Evolutionary conservation across 2,329 filamentous ascomycete genomes (phyloP).

Genomic region (Emmonsia crescens): DNA sequence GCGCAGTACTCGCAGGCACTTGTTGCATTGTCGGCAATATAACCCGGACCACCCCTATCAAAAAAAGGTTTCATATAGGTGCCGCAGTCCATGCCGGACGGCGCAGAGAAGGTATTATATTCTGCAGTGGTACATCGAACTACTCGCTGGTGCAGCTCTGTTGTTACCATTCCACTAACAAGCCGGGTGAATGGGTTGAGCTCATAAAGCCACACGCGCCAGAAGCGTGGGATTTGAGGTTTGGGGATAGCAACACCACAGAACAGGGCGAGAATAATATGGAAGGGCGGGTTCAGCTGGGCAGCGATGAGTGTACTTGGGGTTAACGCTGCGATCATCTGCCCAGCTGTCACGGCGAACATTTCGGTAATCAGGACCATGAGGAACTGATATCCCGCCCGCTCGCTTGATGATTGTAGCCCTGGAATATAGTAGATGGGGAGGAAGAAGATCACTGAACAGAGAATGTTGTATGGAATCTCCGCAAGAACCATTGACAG

Average conservation of each 20-base stretch:
- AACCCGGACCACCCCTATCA: conserved; percentile 35
- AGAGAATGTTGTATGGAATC: conserved; percentile 72
- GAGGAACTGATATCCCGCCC: conserved; percentile 79
- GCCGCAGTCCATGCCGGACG: conserved; percentile 51
- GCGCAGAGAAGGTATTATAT: conserved; percentile 34
- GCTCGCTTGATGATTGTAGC: conserved; percentile 49
- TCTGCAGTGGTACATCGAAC: conserved; percentile 26
- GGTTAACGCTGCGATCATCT: conserved; percentile 65
- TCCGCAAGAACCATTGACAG: conserved; percentile 70
- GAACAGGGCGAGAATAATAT: conserved; percentile 60
- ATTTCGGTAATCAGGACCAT: conserved; percentile 74
- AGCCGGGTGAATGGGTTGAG: conserved; percentile 56
- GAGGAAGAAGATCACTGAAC: conserved; percentile 69
- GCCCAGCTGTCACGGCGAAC: conserved; percentile 71
- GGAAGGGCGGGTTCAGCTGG: conserved; percentile 64
- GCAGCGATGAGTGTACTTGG: conserved; percentile 59
- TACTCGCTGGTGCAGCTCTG: conserved; percentile 21
- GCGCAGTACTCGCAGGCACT: conserved; percentile 48
- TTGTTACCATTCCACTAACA: conserved; percentile 30
- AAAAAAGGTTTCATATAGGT: conserved; percentile 39
- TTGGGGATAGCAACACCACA: conserved; percentile 44
- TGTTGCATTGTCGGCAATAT: conserved; percentile 38
- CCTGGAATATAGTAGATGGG: conserved; percentile 78
- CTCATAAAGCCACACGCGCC: conserved; percentile 71
- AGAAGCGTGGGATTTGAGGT: conserved; percentile 54